Conservation (phyloP, 2,329 filamentous ascomycete genomes). For the Ciborinia camelliae region DNA sequence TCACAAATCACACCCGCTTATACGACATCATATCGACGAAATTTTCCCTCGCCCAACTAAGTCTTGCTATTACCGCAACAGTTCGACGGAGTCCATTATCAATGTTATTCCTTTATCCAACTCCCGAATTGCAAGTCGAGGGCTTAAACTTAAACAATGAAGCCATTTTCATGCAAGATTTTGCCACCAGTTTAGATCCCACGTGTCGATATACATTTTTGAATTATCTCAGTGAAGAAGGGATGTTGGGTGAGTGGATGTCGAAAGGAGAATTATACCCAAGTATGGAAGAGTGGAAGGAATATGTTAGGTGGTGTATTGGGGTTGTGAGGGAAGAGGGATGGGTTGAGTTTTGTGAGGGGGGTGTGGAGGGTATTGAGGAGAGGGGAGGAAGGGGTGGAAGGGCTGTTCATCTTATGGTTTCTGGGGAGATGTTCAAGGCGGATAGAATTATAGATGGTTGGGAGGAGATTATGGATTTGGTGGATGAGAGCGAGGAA, state of each 20-base stretch:
- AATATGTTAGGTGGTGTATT: constrained; percentile 10
- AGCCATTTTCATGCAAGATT: constrained; percentile 13
- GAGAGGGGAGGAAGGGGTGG: not conserved
- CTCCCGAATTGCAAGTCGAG: not conserved
- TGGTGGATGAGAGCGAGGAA: not conserved
- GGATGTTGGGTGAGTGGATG: constrained; percentile 13
- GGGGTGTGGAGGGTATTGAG: not conserved
- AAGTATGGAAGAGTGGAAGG: constrained; percentile 4
- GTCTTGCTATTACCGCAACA: constrained; percentile 12
- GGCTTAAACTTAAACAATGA: not conserved
- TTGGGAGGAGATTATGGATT: not conserved
- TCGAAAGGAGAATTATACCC: not conserved
- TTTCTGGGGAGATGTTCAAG: constrained; percentile 11
- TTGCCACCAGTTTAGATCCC: constrained; percentile 14
- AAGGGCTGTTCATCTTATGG: not conserved
- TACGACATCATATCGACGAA: constrained; percentile 12
- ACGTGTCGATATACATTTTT: constrained; percentile 17
- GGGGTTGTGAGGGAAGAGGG: not conserved
- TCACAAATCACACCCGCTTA: not conserved
- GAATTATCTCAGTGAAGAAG: constrained; percentile 14
- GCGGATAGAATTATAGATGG: not conserved
- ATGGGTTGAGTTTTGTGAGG: not conserved
- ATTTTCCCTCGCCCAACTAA: constrained; percentile 11
- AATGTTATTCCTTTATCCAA: not conserved
- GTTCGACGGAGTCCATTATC: constrained; percentile 1